Percentiles rank a stretch among this genome's conserved stretches.
These are phyloP conservation scores for Aaosphaeria pasadenensis DNA, from an alignment of 2,329 filamentous ascomycete genomes.

Conservation along the genomic window DNA sequence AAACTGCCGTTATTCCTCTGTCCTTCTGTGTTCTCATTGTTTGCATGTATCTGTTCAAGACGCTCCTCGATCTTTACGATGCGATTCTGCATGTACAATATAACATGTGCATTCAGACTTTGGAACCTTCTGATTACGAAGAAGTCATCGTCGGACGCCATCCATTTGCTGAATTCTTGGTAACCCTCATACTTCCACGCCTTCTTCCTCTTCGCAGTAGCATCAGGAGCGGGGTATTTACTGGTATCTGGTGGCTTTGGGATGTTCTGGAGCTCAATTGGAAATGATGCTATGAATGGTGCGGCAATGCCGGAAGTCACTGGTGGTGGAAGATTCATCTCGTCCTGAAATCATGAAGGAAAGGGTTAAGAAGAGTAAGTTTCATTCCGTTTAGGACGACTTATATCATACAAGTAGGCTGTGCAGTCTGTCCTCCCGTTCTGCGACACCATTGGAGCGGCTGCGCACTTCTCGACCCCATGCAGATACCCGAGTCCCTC, in stretches of 20 bases:
- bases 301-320: not conserved
- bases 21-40: not conserved
- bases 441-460: not conserved
- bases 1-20: conserved; percentile 15
- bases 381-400: not conserved
- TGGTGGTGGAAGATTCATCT: not conserved
- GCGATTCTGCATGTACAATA: conserved; percentile 21
- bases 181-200: conserved; percentile 27
- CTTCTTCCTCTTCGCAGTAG: not conserved
- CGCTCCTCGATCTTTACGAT: conserved; percentile 12
- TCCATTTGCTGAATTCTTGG: conserved; percentile 19
- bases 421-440: not conserved
- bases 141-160: conserved; percentile 29
- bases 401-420: not conserved
- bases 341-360: too few relatives aligned
- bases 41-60: conserved; percentile 8
- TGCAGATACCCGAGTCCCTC: not conserved
- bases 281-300: not conserved
- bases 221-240: not conserved
- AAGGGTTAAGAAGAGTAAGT: not conserved
- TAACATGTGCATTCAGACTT: conserved; percentile 18
- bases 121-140: conserved; percentile 26
- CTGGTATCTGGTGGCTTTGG: not conserved
- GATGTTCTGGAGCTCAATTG: not conserved
- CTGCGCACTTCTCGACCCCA: not conserved